These are phyloP conservation scores for Elongisporangium undulatum DNA, from an alignment of 352 stramenopile genomes.

Conservation along the genomic window DNA sequence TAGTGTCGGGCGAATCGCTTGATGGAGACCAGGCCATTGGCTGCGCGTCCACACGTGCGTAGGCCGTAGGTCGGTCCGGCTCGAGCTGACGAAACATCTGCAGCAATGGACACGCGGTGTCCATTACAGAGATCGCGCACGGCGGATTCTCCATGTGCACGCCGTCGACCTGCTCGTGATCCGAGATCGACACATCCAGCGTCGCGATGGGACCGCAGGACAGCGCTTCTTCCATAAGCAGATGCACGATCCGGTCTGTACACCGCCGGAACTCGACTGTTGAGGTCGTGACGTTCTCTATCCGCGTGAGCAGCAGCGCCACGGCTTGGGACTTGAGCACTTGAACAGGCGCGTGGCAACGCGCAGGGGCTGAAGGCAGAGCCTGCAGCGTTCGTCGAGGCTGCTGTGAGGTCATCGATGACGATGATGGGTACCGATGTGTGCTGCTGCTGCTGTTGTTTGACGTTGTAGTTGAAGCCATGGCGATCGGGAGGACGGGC, in stretches of 20 bases:
- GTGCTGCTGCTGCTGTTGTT: not conserved
- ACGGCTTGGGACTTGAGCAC: conserved; percentile 38
- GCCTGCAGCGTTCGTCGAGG: not conserved
- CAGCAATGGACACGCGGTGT: not conserved
- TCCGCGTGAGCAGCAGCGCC: conserved; percentile 30
- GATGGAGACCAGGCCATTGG: not conserved
- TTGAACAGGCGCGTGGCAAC: conserved; percentile 9
- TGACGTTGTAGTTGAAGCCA: not conserved
- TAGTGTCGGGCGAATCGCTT: too few species aligned
- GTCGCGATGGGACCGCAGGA: conserved; percentile 26
- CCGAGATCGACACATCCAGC: conserved; percentile 20
- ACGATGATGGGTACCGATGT: not conserved
- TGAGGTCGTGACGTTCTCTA: conserved; percentile 29
- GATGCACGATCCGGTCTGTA: conserved; percentile 35
- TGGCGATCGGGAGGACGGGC: not conserved
- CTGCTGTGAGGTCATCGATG: not conserved
- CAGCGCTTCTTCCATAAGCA: conserved; percentile 54
- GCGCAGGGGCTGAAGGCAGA: not conserved
- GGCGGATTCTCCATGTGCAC: conserved; percentile 29
- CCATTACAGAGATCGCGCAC: conserved; percentile 19
- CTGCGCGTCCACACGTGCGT: not conserved
- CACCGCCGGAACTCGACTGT: conserved; percentile 24
- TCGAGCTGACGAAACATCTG: not conserved
- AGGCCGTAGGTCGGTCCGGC: not conserved
- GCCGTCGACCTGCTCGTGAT: conserved; percentile 21